phyloP scores from a whole-genome alignment of 108 stramenopile species.

The Pseudonitzschia multistriata region DNA sequence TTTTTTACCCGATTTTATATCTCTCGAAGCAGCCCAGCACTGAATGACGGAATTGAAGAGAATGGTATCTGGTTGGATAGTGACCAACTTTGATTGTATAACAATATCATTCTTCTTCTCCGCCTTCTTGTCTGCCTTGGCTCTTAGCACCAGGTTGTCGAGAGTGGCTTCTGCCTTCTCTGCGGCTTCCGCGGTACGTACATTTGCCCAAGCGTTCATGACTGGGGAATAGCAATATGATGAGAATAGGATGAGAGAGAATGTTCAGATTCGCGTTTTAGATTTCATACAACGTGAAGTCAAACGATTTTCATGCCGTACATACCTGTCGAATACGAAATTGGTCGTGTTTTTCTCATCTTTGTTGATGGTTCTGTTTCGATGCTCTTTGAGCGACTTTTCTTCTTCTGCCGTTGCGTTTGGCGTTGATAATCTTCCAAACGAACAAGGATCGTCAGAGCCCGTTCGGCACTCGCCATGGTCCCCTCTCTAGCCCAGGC shows the following conservation, averaged over 20 bases:
- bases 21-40: conserved; percentile 53
- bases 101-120: conserved; percentile 18
- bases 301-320: background rate
- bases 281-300: too few species aligned
- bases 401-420: background rate
- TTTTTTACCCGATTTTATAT: conserved; percentile 41
- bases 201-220: conserved; percentile 45
- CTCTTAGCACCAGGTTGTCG: conserved; percentile 18
- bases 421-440: conserved; percentile 48
- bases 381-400: background rate
- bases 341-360: background rate
- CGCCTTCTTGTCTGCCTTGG: conserved; percentile 25
- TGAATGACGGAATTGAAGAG: conserved; percentile 52
- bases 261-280: too few species aligned
- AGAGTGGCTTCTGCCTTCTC: conserved; percentile 50
- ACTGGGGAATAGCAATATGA: conserved; percentile 8
- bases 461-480: conserved; percentile 53
- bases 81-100: conserved; percentile 19
- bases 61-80: conserved; percentile 49
- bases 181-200: conserved; percentile 24
- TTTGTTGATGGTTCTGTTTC: background rate
- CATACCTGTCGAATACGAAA: conserved; percentile 40
- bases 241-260: background rate
- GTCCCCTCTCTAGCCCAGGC: conserved; percentile 50
- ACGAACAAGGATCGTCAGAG: conserved; percentile 47